Percentiles rank a stretch among this genome's conserved stretches.
phyloP scores from a whole-genome alignment of 2,329 filamentous ascomycete species.

The Gremmenia infestans region DNA sequence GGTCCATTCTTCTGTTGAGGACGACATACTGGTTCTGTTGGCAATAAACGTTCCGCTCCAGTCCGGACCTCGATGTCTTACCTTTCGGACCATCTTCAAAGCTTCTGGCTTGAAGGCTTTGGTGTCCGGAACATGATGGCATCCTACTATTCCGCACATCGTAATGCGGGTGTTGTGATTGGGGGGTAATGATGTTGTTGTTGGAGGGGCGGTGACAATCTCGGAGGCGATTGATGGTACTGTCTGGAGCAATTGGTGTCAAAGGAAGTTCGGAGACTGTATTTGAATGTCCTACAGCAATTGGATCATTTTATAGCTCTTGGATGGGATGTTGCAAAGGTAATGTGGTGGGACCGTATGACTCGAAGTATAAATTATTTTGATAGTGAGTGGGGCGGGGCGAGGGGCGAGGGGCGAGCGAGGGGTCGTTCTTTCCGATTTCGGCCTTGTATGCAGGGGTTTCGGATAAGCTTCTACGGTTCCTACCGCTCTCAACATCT shows the following conservation, averaged over 20 bases:
- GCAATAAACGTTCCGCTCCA: slow-evolving; percentile 92
- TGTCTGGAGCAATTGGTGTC: neutral
- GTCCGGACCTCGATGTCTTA: slow-evolving; percentile 95
- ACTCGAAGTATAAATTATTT: slow-evolving; percentile 7
- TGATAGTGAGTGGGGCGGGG: neutral
- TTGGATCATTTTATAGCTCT: neutral
- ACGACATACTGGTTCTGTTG: slow-evolving; percentile 78
- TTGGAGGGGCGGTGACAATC: slow-evolving; percentile 1
- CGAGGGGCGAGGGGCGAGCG: neutral
- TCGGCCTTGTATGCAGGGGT: neutral
- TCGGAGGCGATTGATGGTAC: neutral
- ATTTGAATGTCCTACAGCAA: neutral
- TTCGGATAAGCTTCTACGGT: neutral
- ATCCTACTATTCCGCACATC: slow-evolving; percentile 20
- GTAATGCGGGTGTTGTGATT: no score
- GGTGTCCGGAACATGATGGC: slow-evolving; percentile 76
- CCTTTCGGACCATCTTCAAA: slow-evolving; percentile 91
- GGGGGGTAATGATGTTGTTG: neutral
- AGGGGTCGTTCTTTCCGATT: neutral
- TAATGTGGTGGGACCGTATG: neutral
- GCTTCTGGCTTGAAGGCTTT: slow-evolving; percentile 94
- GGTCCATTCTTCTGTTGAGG: neutral
- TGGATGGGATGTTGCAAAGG: neutral
- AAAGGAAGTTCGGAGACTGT: neutral
- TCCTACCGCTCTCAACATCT: neutral